Base-by-base conservation (phyloP, 257 asterid genomes). In the Nicotiana tabacum region DNA sequence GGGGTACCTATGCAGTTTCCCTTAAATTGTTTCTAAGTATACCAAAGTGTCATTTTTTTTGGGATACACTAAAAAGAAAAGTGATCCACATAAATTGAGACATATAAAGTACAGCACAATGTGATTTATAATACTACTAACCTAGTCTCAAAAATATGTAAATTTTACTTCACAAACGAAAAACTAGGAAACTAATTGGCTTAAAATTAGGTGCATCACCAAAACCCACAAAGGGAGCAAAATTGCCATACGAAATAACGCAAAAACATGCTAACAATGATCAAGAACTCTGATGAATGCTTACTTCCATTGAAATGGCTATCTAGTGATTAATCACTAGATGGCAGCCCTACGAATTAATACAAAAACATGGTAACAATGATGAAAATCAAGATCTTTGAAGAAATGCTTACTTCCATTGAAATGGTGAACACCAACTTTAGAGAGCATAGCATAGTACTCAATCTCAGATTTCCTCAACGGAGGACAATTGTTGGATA, bases 401-500 rank as follows among this genome's bases (percentile, higher is more conserved):
- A 68, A 56, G 48, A 53, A 2, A 5, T 32, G 80, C 91, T 85
- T 66, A 87, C 90, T 89, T 62, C 90, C 91, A 62, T 79, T 89
- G 84, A 82, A 89, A 80, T 89, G 91, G 72, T 88, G 90, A 78
- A 88, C 91, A 4, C 89, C 90, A 55, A 88, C 64, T 83, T 88
- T 88, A 9, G 90, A 64, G 13, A 87, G 91, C 91, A 89, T 89
- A 0, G 91, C 88, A 58, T 87, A 88, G 80, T 88, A 88, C 83
- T 88, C 91, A 29, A 88, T 88, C 83, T 89, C 90, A 12, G 89
- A 87, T 77, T 85, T 89, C 58, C 90, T 83, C 89, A 89, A 77
- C 1, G 90, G 91, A 77, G 90, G 89, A 83, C 90, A 89, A 55
- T 87, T 89, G 85, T 89, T 89, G 21, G 91, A 87, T 66, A 87